These are phyloP conservation scores for Caryopteris hybrid DNA, from an alignment of 305 asterid genomes.

Conservation along the genomic window DNA sequence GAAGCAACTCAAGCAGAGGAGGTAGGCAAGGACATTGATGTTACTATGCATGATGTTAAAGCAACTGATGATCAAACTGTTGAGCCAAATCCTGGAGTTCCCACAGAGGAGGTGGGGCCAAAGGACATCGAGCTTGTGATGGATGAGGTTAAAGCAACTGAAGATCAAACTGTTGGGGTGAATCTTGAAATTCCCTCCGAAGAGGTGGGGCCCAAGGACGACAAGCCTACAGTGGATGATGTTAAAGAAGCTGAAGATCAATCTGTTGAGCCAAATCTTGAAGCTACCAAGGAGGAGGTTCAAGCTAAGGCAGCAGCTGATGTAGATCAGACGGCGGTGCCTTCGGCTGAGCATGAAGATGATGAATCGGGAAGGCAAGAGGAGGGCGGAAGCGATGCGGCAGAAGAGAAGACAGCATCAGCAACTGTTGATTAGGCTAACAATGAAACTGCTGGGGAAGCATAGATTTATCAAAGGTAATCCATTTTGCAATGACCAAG, in stretches of 20 bases:
- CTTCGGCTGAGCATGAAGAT: neutral
- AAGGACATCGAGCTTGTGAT: neutral
- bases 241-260: neutral
- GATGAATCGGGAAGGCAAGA: neutral
- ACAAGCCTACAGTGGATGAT: neutral
- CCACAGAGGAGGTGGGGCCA: neutral
- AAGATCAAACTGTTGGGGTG: neutral
- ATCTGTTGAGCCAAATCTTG: neutral
- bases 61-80: neutral
- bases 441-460: neutral
- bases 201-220: neutral
- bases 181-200: neutral
- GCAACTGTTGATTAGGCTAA: neutral
- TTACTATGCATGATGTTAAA: neutral
- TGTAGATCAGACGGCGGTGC: neutral
- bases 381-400: neutral
- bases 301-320: neutral
- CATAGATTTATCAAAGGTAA: neutral
- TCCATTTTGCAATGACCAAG: neutral
- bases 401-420: constrained; percentile 8
- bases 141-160: neutral
- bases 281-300: neutral
- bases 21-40: neutral
- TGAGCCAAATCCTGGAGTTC: neutral
- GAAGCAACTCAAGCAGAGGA: neutral